Conservation (phyloP, 805 yeast genomes). For the Jamesozyma rosinii region DNA sequence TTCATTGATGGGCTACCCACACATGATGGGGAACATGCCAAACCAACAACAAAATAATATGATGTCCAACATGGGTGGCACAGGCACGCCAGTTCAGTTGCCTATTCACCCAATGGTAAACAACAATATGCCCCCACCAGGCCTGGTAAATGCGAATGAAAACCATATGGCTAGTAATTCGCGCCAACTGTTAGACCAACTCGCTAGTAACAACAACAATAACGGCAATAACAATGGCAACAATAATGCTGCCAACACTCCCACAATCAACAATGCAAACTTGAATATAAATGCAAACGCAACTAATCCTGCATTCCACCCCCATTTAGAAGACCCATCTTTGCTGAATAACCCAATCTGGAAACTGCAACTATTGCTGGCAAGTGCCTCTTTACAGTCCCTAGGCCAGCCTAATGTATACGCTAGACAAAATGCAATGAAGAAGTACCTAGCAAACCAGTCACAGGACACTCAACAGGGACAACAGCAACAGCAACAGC, state of each 20-base stretch:
- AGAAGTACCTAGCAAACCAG: conserved; percentile 26
- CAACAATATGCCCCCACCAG: conserved; percentile 20
- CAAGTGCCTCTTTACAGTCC: conserved; percentile 27
- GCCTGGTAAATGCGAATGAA: conserved; percentile 11
- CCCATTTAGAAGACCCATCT: conserved; percentile 28
- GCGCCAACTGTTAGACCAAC: conserved; percentile 19
- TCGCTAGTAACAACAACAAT: conserved; percentile 6
- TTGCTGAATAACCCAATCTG: conserved; percentile 29
- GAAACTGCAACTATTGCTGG: conserved; percentile 31
- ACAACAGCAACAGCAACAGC: conserved; percentile 9
- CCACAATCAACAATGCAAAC: conserved; percentile 1
- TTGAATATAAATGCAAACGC: conserved; percentile 13
- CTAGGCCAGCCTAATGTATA: conserved; percentile 31
- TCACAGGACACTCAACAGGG: conserved; percentile 11
- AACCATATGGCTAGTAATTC: conserved; percentile 31
- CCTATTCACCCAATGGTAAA: conserved; percentile 8
- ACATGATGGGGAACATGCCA: conserved; percentile 10
- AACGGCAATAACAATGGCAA: conserved; percentile 3
- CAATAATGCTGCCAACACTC: conserved; percentile 1
- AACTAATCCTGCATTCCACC: conserved; percentile 29
- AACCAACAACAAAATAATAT: conserved; percentile 2
- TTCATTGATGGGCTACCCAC: conserved; percentile 22
- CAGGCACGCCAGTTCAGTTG: conserved; percentile 8
- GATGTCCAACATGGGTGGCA: conserved; percentile 1
- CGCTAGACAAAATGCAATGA: conserved; percentile 33